These are phyloP conservation scores for Setaria viridis DNA, from an alignment of 202 grass and related monocot genomes.

Conservation along the genomic window DNA sequence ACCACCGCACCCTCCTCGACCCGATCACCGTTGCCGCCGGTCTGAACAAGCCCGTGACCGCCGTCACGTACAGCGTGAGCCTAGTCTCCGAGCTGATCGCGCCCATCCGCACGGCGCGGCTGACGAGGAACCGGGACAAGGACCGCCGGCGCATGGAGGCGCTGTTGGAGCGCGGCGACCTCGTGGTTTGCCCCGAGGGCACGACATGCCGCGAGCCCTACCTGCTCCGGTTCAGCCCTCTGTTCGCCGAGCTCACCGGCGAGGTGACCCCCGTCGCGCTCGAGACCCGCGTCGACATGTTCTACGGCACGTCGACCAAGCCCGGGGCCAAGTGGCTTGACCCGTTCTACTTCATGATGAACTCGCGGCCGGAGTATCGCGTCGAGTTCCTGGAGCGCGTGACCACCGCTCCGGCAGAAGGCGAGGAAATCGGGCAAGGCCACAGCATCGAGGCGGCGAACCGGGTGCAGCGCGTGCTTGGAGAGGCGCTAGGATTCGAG, in stretches of 20 bases:
- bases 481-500: conserved; percentile 63
- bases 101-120: conserved; percentile 63
- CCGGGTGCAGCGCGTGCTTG: conserved; percentile 59
- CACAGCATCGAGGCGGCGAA: conserved; percentile 60
- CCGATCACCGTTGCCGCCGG: conserved; percentile 61
- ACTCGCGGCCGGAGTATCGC: conserved; percentile 61
- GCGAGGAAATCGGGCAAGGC: not conserved
- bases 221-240: conserved; percentile 75
- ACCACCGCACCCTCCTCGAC: conserved; percentile 81
- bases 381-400: conserved; percentile 63
- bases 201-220: conserved; percentile 67
- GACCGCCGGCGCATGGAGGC: conserved; percentile 63
- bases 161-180: conserved; percentile 53
- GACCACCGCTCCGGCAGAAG: conserved; percentile 26
- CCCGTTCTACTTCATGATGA: conserved; percentile 77
- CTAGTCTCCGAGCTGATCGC: conserved; percentile 66
- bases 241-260: conserved; percentile 64
- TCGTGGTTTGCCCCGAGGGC: conserved; percentile 73
- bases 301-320: conserved; percentile 70
- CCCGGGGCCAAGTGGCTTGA: conserved; percentile 64
- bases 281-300: conserved; percentile 55
- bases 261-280: conserved; percentile 70
- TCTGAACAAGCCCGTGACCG: conserved; percentile 52
- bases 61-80: conserved; percentile 75
- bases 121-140: conserved; percentile 53